Base-by-base conservation (phyloP, 768 basidiomycete species). In the Phylloporus sp. region DNA sequence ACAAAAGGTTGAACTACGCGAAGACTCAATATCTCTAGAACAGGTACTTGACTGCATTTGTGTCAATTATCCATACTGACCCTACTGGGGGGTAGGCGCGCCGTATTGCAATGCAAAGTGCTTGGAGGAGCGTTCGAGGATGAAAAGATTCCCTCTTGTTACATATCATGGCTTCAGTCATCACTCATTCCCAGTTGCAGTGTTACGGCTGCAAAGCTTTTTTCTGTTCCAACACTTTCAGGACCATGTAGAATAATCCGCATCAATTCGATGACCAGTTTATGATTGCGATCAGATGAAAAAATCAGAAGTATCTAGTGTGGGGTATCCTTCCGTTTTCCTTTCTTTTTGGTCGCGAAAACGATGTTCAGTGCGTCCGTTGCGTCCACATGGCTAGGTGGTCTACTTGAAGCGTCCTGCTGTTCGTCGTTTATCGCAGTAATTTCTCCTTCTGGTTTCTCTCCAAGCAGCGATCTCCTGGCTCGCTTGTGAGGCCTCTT, bases 21-120 rank as follows among this genome's bases (percentile, higher is more conserved):
- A 92, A 63, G 89, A 86, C 60, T 84, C 86, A 27, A 97, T 99
- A 67, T 86, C 90, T 12, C 76, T 97, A 53, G 95, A 98, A 58
- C 95, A 97, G 80, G 93, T 92, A 59, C 24, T 77, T 68, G 28
- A 6, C 18, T 11, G 23, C 1, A 11, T 41, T 34, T 40, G 31
- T 51, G 42, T 18, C 23, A 31, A 11, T 10, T 43, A 36, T 47
- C 20, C 29, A 22, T 26, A 26, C 52, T 53, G 34, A 57, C 45
- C 4, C 35, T 61, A 23, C 20, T 54, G 27, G 54, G 48, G 36
- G 24, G 26, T 53, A 91, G 87, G 90, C 90, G 5, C 80, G 83
- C 56, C 83, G 90, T 41, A 93, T 93, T 57, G 83, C 90, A 16
- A 80, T 93, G 82, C 91, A 92, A 68, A 92, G 91, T 57, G 91